Evolutionary conservation across 108 stramenopile genomes (phyloP).

Genomic region (Conticribra guillardii): DNA sequence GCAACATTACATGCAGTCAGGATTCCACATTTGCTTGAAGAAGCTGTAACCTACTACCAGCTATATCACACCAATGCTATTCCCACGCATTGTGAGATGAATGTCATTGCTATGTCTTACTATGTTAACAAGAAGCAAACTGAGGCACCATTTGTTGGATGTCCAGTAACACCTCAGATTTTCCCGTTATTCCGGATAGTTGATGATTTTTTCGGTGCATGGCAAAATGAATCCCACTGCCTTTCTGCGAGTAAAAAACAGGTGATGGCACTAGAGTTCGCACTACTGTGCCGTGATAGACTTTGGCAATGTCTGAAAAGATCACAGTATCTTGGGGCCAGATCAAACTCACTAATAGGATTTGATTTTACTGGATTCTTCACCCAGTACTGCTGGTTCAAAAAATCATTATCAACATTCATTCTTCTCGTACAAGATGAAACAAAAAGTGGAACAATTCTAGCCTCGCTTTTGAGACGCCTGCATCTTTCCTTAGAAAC

Average conservation of each 20-base stretch:
- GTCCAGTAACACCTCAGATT: slow-evolving; percentile 71
- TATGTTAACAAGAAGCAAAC: slow-evolving; percentile 54
- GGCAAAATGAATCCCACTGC: neutral
- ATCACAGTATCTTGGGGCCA: slow-evolving; percentile 16
- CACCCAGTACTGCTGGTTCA: slow-evolving; percentile 82
- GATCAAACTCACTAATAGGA: slow-evolving; percentile 28
- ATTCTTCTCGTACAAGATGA: neutral
- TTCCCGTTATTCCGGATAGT: slow-evolving; percentile 68
- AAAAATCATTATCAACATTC: slow-evolving; percentile 51
- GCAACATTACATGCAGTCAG: neutral
- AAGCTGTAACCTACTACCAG: slow-evolving; percentile 41
- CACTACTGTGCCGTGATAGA: slow-evolving; percentile 61
- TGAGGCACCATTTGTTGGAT: slow-evolving; percentile 57
- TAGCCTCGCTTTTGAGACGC: slow-evolving; percentile 3
- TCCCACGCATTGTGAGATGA: slow-evolving; percentile 28
- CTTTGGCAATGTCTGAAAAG: slow-evolving; percentile 67
- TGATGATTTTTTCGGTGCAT: slow-evolving; percentile 38
- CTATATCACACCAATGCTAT: slow-evolving; percentile 11
- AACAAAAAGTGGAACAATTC: neutral
- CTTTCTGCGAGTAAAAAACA: neutral
- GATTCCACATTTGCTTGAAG: slow-evolving; percentile 38
- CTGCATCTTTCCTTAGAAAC: slow-evolving; percentile 46
- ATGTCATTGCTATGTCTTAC: slow-evolving; percentile 71
- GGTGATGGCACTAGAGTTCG: slow-evolving; percentile 2
- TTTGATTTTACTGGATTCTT: slow-evolving; percentile 60